Base-by-base conservation (phyloP, 2,329 filamentous ascomycete species). In the Xylaria sp. region DNA sequence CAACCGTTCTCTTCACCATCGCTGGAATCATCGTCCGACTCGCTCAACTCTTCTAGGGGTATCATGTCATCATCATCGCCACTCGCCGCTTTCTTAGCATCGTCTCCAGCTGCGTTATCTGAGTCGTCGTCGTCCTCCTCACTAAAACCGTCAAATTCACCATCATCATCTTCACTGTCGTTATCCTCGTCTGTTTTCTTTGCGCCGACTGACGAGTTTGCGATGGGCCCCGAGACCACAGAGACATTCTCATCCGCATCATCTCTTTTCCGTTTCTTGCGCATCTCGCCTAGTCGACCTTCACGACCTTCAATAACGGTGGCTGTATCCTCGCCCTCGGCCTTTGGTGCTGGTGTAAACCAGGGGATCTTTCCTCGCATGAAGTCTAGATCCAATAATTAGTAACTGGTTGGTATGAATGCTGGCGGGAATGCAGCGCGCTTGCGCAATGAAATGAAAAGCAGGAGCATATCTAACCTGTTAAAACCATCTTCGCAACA, bases 401-500 rank as follows among this genome's bases (percentile, higher is more conserved):
- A 68, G 42, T 4, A 11, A 60, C 10, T 40, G 10, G 44, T 13
- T 28, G 26, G 10, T 17, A 31, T 6, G 28, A 38, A 15, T 38
- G 11, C 17, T 17, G 17, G 3, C n/a, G 17, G 20, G 26, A 51
- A 40, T 6, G 3, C 5, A 20, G 23, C n/a, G 48, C 11, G 9
- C 6, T n/a, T 48, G 13, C 38, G 17, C 26, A 20, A 49, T 9
- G 10, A 10, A 26, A 15, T 5, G 11, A 42, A 51, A 38, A n/a
- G 36, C 5, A 20, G 2, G 28, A 23, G 56, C 17, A 7, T 36
- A 36, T 38, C 59, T 60, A 15, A 69, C 67, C 68, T 56, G 97
- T 98, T 68, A 99, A 83, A 0, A 99, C 92, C 89, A 97, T 97
- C 81, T 97, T 97, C 1, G 96, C 96, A 57, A 97, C 94, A 75